Evolutionary conservation across 768 basidiomycete species (phyloP), one percentile per base, ranked within the genome.

Genomic region (Boletus rubescentipes): DNA sequence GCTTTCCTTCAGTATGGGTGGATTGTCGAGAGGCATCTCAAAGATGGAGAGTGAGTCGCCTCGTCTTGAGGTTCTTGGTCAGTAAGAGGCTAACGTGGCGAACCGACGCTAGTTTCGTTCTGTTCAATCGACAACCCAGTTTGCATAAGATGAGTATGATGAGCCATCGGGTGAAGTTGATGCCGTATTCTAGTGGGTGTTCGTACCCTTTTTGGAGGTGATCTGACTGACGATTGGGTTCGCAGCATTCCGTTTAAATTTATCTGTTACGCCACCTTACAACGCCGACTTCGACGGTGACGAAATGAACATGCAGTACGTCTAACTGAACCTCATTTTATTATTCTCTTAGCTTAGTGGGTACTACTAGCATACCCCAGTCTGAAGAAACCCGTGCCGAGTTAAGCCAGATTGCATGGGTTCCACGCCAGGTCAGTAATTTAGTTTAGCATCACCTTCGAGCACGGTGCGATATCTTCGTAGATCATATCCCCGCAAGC

Each of bases 101-200:
- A 29, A 60, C 7, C 16, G 38, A 36, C 63, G 0, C 23, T 8
- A 61, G 59, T 23, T 60, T 65, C 45, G 61, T 71, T 53, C 76
- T 99, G 48, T 98, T 99, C 77, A 98, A 99, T 71, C 95, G 97
- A 49, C 97, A 99, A 68, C 97, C 97, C 11, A 91, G 87, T 81
- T 73, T 98, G 72, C 97, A 99, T 73, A 99, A 99, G 73, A 98
- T 98, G 97, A 96, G 93, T 79, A 98, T 98, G 97, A 98, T 98
- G 97, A 91, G 91, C 72, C 97, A 98, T 76, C 86, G 95, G 34
- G 91, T 98, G 30, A 93, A 90, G 65, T 76, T 98, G 55, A 97
- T 98, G 94, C 91, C 92, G 12, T 98, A 98, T 73, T 98, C 95
- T 20, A 98, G 93, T 95, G 65, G 70, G 93, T 81, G 9, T 2